These are phyloP conservation scores for Pulveroboletus sp. DNA, from an alignment of 1,284 basidiomycete species.

Conservation along the genomic window DNA sequence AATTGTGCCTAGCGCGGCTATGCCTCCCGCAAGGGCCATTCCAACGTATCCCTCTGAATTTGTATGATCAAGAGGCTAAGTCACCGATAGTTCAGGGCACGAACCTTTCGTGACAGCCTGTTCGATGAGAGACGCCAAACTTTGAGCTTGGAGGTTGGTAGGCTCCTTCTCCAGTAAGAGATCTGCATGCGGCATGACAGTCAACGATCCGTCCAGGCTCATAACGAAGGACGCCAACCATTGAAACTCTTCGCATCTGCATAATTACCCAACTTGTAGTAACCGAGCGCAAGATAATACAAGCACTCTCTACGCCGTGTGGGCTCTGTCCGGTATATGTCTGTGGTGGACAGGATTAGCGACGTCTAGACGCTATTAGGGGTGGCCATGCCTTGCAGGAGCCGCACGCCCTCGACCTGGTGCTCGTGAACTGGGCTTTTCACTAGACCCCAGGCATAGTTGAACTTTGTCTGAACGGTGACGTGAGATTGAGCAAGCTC, in stretches of 20 bases:
- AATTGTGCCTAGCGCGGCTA: constrained; percentile 83
- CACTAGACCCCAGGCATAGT: constrained; percentile 95
- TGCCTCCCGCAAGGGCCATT: constrained; percentile 92
- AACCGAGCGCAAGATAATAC: constrained; percentile 95
- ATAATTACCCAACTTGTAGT: constrained; percentile 97
- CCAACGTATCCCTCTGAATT: constrained; percentile 85
- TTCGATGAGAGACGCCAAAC: constrained; percentile 84
- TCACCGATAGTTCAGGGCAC: constrained; percentile 1
- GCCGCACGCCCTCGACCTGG: constrained; percentile 87
- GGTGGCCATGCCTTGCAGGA: constrained; percentile 78
- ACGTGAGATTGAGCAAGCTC: constrained; percentile 85
- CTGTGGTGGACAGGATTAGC: constrained; percentile 39
- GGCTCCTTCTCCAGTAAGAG: constrained; percentile 93
- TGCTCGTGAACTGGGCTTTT: constrained; percentile 83
- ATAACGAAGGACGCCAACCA: constrained; percentile 51
- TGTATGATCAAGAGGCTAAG: constrained; percentile 4
- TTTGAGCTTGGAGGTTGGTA: constrained; percentile 90
- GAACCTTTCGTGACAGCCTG: constrained; percentile 82
- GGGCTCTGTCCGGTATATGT: constrained; percentile 91
- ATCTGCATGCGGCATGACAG: constrained; percentile 48
- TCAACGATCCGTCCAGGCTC: not conserved
- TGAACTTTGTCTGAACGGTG: constrained; percentile 96
- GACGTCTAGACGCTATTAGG: not conserved
- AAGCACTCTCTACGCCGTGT: constrained; percentile 90
- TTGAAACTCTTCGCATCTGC: constrained; percentile 94